Base-by-base conservation (phyloP, 192 early-diverging fungal species). In the Coemansia umbellata region DNA sequence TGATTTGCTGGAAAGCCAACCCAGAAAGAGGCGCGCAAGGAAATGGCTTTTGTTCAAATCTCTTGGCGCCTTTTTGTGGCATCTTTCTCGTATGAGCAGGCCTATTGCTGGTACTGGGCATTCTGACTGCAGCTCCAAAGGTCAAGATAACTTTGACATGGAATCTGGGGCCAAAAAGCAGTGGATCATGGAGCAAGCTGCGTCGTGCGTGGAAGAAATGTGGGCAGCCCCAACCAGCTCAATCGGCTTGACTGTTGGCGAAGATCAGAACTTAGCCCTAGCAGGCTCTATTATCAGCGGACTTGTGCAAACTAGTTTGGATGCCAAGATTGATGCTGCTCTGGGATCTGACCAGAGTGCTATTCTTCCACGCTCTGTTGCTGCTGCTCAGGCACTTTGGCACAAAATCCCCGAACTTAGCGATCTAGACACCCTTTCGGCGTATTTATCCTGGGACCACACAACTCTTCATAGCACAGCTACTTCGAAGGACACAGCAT, bases 401-500 rank as follows among this genome's bases (percentile, higher is more conserved):
- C 39, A 48, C 18, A 51, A 39, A 9, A 21, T 75, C 17, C 37
- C 60, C 1, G 56, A 63, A 58, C 60, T 64, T 8, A 45, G 26
- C 31, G 48, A 51, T 8, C 54, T 64, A 1, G 42, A 31, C 18
- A 17, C 52, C 30, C 47, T 75, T 23, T 59, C 72, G 4, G 51
- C 44, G 41, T 68, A 60, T 37, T 44, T 75, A 31, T 47, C 55
- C 30, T 58, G 63, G 53, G 72, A 75, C 54, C 72, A 75, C 37
- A 56, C 72, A 32, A 53, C 63, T 5, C 9, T 13, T 2, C 35
- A 31, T 8, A n/a, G 10, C 8, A n/a, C 32, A 4, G 24, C 43
- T 1, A 11, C 53, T 1, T 21, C 45, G 10, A 31, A 15, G 4
- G 37, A 40, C 21, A 32, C 45, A 5, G 51, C 24, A 18, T 19